Evolutionary conservation across 805 yeast genomes (phyloP).

Genomic region (Starmerella bombicola): DNA sequence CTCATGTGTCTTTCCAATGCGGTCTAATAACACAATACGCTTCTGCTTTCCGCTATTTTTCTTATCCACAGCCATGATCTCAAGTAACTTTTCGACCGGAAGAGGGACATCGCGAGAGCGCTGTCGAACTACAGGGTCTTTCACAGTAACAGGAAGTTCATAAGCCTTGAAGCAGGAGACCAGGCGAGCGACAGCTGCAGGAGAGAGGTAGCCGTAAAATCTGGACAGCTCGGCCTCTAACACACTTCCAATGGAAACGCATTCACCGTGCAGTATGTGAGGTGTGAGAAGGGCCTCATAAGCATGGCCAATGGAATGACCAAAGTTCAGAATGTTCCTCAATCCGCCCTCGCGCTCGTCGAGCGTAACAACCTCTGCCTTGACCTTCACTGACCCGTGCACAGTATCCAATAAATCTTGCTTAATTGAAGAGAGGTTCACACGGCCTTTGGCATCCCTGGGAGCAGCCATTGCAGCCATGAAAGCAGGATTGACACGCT

Average conservation of each 20-base stretch:
- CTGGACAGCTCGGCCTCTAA: slow-evolving; percentile 93
- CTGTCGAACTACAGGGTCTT: slow-evolving; percentile 58
- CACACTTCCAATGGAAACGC: slow-evolving; percentile 95
- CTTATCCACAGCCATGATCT: slow-evolving; percentile 90
- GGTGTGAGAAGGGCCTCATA: slow-evolving; percentile 96
- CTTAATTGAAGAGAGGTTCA: slow-evolving; percentile 55
- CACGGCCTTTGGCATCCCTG: slow-evolving; percentile 35
- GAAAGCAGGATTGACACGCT: slow-evolving; percentile 57
- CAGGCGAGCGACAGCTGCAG: slow-evolving; percentile 87
- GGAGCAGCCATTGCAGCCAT: slow-evolving; percentile 46
- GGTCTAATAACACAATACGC: slow-evolving; percentile 69
- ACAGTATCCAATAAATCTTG: slow-evolving; percentile 71
- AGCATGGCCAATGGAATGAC: slow-evolving; percentile 96
- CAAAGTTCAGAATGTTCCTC: slow-evolving; percentile 84
- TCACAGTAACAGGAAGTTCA: slow-evolving; percentile 67
- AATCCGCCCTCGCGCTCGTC: slow-evolving; percentile 95
- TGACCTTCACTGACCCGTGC: slow-evolving; percentile 72
- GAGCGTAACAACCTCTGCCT: slow-evolving; percentile 83
- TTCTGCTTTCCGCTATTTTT: slow-evolving; percentile 89
- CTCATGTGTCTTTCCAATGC: slow-evolving; percentile 83
- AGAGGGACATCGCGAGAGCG: slow-evolving; percentile 58
- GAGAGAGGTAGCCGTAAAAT: slow-evolving; percentile 73
- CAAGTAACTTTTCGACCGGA: slow-evolving; percentile 60
- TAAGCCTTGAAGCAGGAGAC: slow-evolving; percentile 73
- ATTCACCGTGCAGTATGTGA: slow-evolving; percentile 92